phyloP scores from a whole-genome alignment of 2,329 filamentous ascomycete genomes.

The Calonectria honghensis region DNA sequence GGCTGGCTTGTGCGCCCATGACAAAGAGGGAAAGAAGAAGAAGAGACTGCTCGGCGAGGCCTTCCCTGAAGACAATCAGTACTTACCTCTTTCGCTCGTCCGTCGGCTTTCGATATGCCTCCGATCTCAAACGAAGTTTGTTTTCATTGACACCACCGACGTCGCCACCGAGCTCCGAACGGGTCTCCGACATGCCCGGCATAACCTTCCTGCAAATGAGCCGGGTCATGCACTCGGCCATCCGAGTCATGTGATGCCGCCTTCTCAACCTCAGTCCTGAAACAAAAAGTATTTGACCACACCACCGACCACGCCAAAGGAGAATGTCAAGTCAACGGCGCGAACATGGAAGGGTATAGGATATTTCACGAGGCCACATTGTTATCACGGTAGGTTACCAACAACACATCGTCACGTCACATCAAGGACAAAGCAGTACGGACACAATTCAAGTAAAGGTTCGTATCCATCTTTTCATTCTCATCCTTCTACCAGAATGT shows the following conservation, averaged over 20 bases:
- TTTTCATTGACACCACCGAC: constrained; percentile 10
- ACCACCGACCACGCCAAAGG: not conserved
- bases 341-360: not conserved
- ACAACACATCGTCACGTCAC: constrained; percentile 2
- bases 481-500: constrained; percentile 47
- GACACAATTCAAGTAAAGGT: constrained; percentile 7
- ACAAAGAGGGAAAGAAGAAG: not conserved
- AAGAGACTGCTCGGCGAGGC: not conserved
- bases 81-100: no score
- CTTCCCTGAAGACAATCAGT: not conserved
- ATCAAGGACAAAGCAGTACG: not conserved
- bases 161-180: not conserved
- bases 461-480: constrained; percentile 42
- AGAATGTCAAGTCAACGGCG: not conserved
- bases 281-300: not conserved
- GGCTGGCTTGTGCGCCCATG: not conserved
- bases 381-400: not conserved
- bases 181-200: constrained; percentile 19
- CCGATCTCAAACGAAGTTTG: not conserved
- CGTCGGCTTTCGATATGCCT: not conserved
- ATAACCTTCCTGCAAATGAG: constrained; percentile 8
- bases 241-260: constrained; percentile 26
- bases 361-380: no score
- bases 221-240: not conserved
- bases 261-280: not conserved